Percentiles rank a stretch among this genome's conserved stretches.
Conservation (phyloP, 495 filamentous ascomycete genomes). For the Annulohypoxylon nitens region DNA sequence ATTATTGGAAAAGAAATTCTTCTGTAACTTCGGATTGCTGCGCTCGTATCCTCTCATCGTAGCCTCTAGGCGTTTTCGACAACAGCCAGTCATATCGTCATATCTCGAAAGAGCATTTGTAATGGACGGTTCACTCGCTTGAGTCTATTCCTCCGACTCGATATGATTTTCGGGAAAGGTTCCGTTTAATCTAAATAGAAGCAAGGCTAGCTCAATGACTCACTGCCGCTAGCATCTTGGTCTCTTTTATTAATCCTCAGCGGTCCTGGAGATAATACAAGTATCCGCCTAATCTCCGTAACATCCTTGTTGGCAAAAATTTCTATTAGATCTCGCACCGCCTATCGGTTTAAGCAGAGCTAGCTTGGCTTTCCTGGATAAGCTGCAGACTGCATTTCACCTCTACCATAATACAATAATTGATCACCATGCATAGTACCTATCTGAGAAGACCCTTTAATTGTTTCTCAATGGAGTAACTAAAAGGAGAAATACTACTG, state of each 20-base stretch:
- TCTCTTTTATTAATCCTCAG: neutral
- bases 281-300: slow-evolving; percentile 27
- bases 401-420: neutral
- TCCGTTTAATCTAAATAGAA: neutral
- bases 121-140: neutral
- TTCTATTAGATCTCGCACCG: neutral
- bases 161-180: neutral
- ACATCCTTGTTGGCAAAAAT: slow-evolving; percentile 11
- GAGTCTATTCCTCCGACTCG: neutral
- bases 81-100: neutral
- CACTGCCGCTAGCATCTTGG: neutral
- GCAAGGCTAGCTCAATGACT: neutral
- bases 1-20: neutral
- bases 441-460: neutral
- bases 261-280: slow-evolving; percentile 18
- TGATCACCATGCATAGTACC: slow-evolving; percentile 6
- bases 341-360: neutral
- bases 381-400: neutral
- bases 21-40: neutral
- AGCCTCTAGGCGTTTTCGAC: neutral
- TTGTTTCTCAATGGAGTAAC: neutral
- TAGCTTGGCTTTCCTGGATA: neutral
- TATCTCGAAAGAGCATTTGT: neutral
- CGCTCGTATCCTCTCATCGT: neutral
- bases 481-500: neutral